phyloP scores from a whole-genome alignment of 2,329 filamentous ascomycete species.

The Talaromyces pinophilus region DNA sequence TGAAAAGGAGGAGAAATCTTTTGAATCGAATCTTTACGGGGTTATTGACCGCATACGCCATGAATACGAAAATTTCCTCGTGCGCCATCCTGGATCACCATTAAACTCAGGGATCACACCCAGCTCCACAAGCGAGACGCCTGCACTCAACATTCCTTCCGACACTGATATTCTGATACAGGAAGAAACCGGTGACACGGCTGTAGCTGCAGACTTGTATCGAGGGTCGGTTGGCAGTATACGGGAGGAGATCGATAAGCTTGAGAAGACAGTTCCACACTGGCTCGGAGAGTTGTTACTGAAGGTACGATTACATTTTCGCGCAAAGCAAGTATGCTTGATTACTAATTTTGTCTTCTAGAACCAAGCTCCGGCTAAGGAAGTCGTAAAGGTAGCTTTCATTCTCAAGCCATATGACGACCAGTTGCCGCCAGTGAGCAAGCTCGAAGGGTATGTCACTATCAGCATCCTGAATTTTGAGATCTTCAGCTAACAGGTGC shows the following conservation, averaged over 20 bases:
- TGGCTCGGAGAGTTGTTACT: conserved; percentile 91
- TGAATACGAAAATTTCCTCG: conserved; percentile 49
- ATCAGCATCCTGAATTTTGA: conserved; percentile 26
- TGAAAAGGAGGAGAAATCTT: conserved; percentile 50
- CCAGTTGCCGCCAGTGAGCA: conserved; percentile 70
- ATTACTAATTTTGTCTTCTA: conserved; percentile 37
- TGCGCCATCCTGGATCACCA: conserved; percentile 40
- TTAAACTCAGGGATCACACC: conserved; percentile 45
- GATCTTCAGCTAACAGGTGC: conserved; percentile 19
- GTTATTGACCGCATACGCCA: conserved; percentile 49
- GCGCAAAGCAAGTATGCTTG: neutral
- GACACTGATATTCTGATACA: conserved; percentile 64
- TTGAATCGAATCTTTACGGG: conserved; percentile 50
- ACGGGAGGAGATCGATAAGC: conserved; percentile 73
- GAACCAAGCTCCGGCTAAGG: conserved; percentile 81
- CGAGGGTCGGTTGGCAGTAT: conserved; percentile 81
- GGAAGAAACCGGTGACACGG: conserved; percentile 63
- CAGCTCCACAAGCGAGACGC: conserved; percentile 48
- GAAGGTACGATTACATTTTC: conserved; percentile 48
- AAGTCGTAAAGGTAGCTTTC: conserved; percentile 96
- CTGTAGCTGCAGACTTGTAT: conserved; percentile 79
- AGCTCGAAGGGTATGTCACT: conserved; percentile 64
- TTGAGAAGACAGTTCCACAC: conserved; percentile 83
- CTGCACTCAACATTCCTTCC: conserved; percentile 45
- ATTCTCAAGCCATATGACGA: conserved; percentile 80